Base-by-base conservation (phyloP, 2,329 filamentous ascomycete genomes). In the Exserohilum rostratum region DNA sequence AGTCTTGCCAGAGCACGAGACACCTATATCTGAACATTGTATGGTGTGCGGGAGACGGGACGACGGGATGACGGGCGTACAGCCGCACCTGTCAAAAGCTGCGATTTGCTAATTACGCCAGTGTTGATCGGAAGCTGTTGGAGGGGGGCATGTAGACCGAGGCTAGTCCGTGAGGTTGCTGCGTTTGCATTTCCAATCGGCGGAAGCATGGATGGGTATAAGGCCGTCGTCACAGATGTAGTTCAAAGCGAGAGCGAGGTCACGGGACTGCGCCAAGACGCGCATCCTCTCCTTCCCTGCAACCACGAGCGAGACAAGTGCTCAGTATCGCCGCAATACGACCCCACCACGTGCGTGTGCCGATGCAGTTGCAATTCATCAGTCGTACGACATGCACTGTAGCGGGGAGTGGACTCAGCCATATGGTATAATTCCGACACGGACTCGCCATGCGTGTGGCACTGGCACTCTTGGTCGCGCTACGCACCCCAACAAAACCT, bases 91-190 rank as follows among this genome's bases (percentile, higher is more conserved):
- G 29, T 18, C 27, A 18, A 25, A 40, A 40, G 50, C 47, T 55
- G 39, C 22, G 44, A 50, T 53, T 50, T 53, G 40, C 50, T 46
- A 47, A 52, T 29, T 20, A 35, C 12, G 10, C 43, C 9, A 13
- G 11, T 7, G 43, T 6, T 29, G 27, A 33, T 39, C 45, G 25
- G 34, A 35, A 33, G 40, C 31, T 45, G 43, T 46, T 46, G 46
- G 22, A 11, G 46, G 38, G 22, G 12, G 31, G 55, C 37, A 46
- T 12, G 20, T 33, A 17, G 10, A 22, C 42, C 51, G 48, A 40
- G 20, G 22, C 30, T 35, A 49, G n/a, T 33, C 38, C 17, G 18
- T 30, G 46, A 43, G 15, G n/a, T 20, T 50, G 18, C 18, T 18
- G 11, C 29, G 3, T 37, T 18, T n/a, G 9, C 15, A 25, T 31